These are phyloP conservation scores for Zymoseptoria brevis DNA, from an alignment of 2,329 filamentous ascomycete genomes.

Conservation along the genomic window DNA sequence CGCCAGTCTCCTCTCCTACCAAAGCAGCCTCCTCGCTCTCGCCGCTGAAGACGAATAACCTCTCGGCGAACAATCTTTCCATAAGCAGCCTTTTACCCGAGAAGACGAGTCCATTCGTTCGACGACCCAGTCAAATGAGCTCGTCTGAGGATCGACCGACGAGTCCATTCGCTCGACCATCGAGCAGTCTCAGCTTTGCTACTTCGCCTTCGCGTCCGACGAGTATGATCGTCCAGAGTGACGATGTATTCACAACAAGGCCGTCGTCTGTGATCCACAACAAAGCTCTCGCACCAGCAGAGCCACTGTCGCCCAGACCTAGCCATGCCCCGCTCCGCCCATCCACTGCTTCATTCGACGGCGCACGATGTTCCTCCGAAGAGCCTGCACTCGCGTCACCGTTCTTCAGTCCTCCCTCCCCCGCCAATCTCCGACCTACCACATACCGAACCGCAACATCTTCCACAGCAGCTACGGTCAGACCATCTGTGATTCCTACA, in stretches of 20 bases:
- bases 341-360: constrained; percentile 9
- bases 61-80: constrained; percentile 25
- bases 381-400: constrained; percentile 15
- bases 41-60: constrained; percentile 17
- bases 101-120: constrained; percentile 29
- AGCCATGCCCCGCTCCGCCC: not conserved
- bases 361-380: constrained; percentile 14
- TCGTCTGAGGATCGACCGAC: constrained; percentile 22
- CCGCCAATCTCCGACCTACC: constrained; percentile 30
- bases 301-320: not conserved
- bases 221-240: constrained; percentile 15
- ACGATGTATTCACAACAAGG: constrained; percentile 3
- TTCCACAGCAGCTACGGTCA: constrained; percentile 25
- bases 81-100: constrained; percentile 23
- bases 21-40: constrained; percentile 25
- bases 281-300: constrained; percentile 1
- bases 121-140: constrained; percentile 29
- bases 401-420: constrained; percentile 22
- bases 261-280: constrained; percentile 4
- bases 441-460: constrained; percentile 32
- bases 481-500: constrained; percentile 11
- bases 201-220: constrained; percentile 15
- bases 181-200: constrained; percentile 24
- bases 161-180: constrained; percentile 31
- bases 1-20: constrained; percentile 31